phyloP scores from a whole-genome alignment of 345 rosid genomes.

The Heritiera littoralis region DNA sequence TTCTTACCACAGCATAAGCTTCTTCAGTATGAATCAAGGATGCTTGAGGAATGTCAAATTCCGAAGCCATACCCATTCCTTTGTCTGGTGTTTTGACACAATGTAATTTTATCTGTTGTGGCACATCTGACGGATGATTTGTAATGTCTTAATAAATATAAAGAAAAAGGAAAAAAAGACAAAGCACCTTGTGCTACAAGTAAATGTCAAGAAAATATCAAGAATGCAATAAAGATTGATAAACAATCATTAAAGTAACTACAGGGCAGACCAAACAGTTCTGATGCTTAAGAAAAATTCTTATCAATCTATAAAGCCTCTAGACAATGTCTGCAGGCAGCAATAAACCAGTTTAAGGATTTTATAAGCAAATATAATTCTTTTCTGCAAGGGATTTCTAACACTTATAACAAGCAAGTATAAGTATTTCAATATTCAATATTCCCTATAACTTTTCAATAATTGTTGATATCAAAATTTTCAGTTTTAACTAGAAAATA shows the following conservation, averaged over 20 bases:
- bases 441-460: background rate
- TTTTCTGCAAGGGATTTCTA: background rate
- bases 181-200: background rate
- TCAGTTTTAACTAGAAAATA: background rate
- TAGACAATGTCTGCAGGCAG: background rate
- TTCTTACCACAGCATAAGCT: constrained; percentile 68
- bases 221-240: constrained; percentile 5
- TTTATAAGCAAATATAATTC: background rate
- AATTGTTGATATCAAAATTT: background rate
- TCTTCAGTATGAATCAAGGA: constrained; percentile 71
- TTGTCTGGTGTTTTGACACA: constrained; percentile 55
- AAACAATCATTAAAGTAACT: constrained; percentile 12
- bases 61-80: constrained; percentile 79
- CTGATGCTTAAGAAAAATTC: background rate
- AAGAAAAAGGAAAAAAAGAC: background rate
- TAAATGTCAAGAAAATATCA: background rate
- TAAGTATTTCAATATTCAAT: background rate
- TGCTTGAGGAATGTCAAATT: constrained; percentile 61
- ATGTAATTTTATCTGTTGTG: constrained; percentile 38
- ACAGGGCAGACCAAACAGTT: background rate
- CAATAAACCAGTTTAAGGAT: background rate
- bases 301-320: constrained; percentile 4
- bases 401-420: background rate
- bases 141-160: background rate
- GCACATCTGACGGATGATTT: constrained; percentile 45